These are phyloP conservation scores for Cyberlindnera petersonii DNA, from an alignment of 805 yeast species.

Conservation along the genomic window DNA sequence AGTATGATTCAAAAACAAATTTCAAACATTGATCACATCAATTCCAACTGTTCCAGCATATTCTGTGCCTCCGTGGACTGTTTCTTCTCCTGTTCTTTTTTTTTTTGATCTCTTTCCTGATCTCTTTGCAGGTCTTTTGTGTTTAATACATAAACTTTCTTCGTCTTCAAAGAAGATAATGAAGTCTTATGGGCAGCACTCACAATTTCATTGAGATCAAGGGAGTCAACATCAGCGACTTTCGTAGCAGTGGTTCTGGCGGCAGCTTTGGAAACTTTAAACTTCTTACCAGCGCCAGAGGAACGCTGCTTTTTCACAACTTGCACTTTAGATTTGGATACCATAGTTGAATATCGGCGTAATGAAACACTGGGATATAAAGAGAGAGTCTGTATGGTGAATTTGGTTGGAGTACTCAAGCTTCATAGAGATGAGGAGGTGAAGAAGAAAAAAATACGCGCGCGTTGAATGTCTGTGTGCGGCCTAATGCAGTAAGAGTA, in stretches of 20 bases:
- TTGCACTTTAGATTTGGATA: background rate
- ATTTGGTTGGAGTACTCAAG: too few species aligned
- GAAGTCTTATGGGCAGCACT: slow-evolving; percentile 11
- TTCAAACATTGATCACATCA: slow-evolving; percentile 6
- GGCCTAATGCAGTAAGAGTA: too few species aligned
- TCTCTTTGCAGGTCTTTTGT: slow-evolving; percentile 10
- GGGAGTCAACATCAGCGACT: slow-evolving; percentile 12
- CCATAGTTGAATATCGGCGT: background rate
- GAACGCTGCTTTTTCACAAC: background rate
- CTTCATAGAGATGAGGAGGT: too few species aligned
- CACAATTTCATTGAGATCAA: slow-evolving; percentile 14
- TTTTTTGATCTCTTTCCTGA: slow-evolving; percentile 10
- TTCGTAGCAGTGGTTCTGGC: slow-evolving; percentile 13
- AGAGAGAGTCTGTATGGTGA: too few species aligned
- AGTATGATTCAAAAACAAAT: too few species aligned
- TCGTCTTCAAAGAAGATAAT: slow-evolving; percentile 4
- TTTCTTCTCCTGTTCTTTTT: slow-evolving; percentile 8
- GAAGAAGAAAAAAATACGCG: too few species aligned
- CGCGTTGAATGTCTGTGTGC: too few species aligned
- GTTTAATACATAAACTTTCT: background rate
- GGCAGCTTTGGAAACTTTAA: slow-evolving; percentile 11
- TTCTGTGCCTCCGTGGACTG: slow-evolving; percentile 13
- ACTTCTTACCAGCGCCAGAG: slow-evolving; percentile 6
- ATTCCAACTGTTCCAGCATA: slow-evolving; percentile 13
- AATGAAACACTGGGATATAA: background rate